phyloP scores from a whole-genome alignment of 768 basidiomycete genomes.

The Tylopilus felleus region DNA sequence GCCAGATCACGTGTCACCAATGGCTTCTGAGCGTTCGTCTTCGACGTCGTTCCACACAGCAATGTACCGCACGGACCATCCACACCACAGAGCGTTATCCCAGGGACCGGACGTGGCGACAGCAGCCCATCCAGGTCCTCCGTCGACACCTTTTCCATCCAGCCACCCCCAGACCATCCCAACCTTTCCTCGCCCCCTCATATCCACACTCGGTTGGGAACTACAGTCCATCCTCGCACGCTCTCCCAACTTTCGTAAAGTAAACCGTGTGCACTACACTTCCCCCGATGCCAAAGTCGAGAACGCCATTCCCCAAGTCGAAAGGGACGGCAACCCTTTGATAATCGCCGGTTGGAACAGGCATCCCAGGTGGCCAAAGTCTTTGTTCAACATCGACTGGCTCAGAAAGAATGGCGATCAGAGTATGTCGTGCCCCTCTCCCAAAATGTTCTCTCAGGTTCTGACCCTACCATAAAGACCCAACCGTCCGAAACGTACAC shows the following conservation, averaged over 20 bases:
- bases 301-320: conserved; percentile 41
- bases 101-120: conserved; percentile 2
- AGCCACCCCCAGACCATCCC: not conserved
- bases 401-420: conserved; percentile 37
- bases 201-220: conserved; percentile 52
- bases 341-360: conserved; percentile 62
- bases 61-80: not conserved
- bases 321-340: conserved; percentile 53
- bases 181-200: conserved; percentile 5
- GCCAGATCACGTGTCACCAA: conserved; percentile 14
- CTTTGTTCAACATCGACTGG: conserved; percentile 56
- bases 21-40: not conserved
- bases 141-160: not conserved
- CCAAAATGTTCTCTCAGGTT: not conserved
- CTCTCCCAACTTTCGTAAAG: conserved; percentile 40
- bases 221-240: conserved; percentile 37
- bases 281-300: conserved; percentile 28
- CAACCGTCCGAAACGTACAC: conserved; percentile 62
- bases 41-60: not conserved
- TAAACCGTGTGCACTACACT: conserved; percentile 36
- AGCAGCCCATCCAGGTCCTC: not conserved
- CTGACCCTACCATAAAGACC: conserved; percentile 37
- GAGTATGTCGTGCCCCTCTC: conserved; percentile 13
- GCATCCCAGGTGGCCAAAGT: conserved; percentile 49
- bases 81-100: not conserved